Conservation (phyloP, 1,139 yeast species). For the Debaryomycetaceae sp. region DNA sequence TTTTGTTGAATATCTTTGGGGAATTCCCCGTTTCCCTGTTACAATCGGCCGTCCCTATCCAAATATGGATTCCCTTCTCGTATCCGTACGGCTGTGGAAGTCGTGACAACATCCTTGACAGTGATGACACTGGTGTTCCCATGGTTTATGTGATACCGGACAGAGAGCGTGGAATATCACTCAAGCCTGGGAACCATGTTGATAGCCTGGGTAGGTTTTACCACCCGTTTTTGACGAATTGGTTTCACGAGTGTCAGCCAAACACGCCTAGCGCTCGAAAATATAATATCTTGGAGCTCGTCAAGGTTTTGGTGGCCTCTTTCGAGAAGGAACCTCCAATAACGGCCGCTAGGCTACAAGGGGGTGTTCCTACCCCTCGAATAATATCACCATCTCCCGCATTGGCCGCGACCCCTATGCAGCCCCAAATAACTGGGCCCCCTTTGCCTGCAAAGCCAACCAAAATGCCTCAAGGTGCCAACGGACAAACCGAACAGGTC, state of each 20-base stretch:
- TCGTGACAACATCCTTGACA: constrained; percentile 7
- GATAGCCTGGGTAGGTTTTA: constrained; percentile 74
- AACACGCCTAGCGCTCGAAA: constrained; percentile 5
- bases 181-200: constrained; percentile 62
- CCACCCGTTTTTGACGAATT: constrained; percentile 61
- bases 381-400: neutral
- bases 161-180: constrained; percentile 28
- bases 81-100: constrained; percentile 46
- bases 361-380: too few relatives aligned
- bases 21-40: constrained; percentile 30
- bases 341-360: constrained; percentile 2
- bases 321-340: constrained; percentile 39
- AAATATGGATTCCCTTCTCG: constrained; percentile 71
- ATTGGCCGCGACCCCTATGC: too few relatives aligned
- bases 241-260: constrained; percentile 37
- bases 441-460: constrained; percentile 45
- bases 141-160: constrained; percentile 54
- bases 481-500: constrained; percentile 7
- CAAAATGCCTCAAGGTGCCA: constrained; percentile 9
- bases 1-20: constrained; percentile 66
- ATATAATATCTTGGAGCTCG: constrained; percentile 36
- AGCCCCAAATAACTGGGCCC: constrained; percentile 22
- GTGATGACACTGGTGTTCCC: constrained; percentile 45
- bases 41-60: constrained; percentile 50
- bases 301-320: constrained; percentile 32